Percentiles rank a stretch among this genome's conserved stretches.
Evolutionary conservation across 495 filamentous ascomycete genomes (phyloP).

Genomic region (Penicillium bialowiezense): DNA sequence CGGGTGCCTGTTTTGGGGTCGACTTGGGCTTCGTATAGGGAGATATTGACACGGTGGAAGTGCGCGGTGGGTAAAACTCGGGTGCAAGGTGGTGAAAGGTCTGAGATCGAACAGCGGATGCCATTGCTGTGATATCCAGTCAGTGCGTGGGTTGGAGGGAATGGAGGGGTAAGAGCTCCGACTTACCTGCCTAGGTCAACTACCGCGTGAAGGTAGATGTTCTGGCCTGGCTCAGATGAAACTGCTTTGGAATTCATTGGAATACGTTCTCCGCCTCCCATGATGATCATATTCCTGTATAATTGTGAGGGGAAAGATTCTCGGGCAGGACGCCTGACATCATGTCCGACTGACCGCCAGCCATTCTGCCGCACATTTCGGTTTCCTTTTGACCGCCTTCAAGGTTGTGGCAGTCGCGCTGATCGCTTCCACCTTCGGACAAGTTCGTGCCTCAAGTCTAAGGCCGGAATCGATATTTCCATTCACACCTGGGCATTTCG

Average conservation of each 20-base stretch:
- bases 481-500: too few species aligned
- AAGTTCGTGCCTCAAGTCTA: too few species aligned
- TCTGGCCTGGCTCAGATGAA: neutral
- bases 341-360: constrained; percentile 5
- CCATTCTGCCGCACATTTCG: neutral
- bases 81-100: constrained; percentile 64
- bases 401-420: too few species aligned
- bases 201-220: constrained; percentile 22
- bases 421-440: too few species aligned
- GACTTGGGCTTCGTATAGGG: constrained; percentile 83
- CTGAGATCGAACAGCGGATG: constrained; percentile 88
- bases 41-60: constrained; percentile 74
- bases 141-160: neutral
- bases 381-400: too few species aligned
- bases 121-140: constrained; percentile 66
- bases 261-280: constrained; percentile 16
- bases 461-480: too few species aligned
- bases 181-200: constrained; percentile 33
- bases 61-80: constrained; percentile 76
- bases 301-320: neutral
- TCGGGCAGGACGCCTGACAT: neutral
- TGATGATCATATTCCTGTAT: neutral
- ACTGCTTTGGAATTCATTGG: neutral
- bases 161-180: neutral
- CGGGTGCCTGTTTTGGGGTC: constrained; percentile 34